These are phyloP conservation scores for Monilinia fructicola DNA, from an alignment of 2,329 filamentous ascomycete genomes.

Conservation along the genomic window DNA sequence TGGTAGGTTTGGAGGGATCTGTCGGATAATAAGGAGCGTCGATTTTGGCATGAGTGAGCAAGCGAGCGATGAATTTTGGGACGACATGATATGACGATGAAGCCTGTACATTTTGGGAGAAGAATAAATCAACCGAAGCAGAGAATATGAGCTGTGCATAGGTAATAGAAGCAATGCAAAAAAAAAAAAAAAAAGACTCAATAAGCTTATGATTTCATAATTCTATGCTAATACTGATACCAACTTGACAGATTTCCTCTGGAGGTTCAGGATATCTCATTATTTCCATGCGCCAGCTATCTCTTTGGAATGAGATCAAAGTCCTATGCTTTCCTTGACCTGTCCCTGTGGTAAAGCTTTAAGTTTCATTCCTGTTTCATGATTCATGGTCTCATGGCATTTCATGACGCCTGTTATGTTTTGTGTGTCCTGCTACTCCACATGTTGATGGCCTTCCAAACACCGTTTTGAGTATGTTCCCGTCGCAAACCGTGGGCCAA, in stretches of 20 bases:
- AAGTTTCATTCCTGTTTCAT: background rate
- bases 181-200: background rate
- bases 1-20: constrained; percentile 36
- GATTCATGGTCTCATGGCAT: background rate
- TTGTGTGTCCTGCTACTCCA: background rate
- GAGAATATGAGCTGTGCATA: constrained; percentile 3
- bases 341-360: background rate
- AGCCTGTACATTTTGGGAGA: constrained; percentile 4
- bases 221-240: background rate
- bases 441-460: background rate
- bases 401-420: background rate
- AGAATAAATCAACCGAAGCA: background rate
- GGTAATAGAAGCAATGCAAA: background rate
- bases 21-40: background rate
- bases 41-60: constrained; percentile 9
- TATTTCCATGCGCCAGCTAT: background rate
- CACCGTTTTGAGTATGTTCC: background rate
- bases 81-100: constrained; percentile 1
- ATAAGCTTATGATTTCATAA: background rate
- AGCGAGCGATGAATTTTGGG: constrained; percentile 14
- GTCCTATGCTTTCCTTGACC: background rate
- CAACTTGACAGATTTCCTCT: background rate
- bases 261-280: background rate
- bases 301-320: background rate
- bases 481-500: background rate